Evolutionary conservation across 139 green algal genomes (phyloP).

Genomic region (Nannochloris sp.): DNA sequence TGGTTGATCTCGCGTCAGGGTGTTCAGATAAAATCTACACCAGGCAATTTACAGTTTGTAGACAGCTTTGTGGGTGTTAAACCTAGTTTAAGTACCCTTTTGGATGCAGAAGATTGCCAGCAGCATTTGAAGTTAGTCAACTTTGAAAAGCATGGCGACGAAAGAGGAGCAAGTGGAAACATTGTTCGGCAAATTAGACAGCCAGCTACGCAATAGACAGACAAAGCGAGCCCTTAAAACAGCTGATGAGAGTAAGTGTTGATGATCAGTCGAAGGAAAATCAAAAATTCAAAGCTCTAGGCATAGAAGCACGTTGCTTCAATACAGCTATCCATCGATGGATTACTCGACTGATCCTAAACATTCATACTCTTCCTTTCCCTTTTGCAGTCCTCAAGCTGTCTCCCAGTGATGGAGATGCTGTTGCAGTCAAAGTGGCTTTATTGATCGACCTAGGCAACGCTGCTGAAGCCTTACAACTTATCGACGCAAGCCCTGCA

Average conservation of each 20-base stretch:
- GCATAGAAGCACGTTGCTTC: not conserved
- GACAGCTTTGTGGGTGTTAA: too few species aligned
- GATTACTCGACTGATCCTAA: too few species aligned
- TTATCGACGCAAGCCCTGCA: constrained; percentile 14
- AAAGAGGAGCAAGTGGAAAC: constrained; percentile 24
- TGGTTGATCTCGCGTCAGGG: too few species aligned
- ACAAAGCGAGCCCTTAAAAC: constrained; percentile 55
- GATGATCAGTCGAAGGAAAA: not conserved
- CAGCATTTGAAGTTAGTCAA: not conserved
- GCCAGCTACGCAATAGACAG: constrained; percentile 39
- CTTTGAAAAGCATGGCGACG: not conserved
- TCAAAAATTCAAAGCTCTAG: not conserved
- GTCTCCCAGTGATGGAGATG: constrained; percentile 56
- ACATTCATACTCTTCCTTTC: not conserved
- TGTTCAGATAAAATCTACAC: too few species aligned
- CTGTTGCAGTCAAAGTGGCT: constrained; percentile 50
- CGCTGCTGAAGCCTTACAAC: constrained; percentile 47
- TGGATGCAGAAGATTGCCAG: not conserved
- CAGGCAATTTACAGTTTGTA: too few species aligned
- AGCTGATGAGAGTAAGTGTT: constrained; percentile 51
- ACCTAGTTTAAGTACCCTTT: too few species aligned
- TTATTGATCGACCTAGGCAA: constrained; percentile 51
- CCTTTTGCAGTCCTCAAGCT: constrained; percentile 59
- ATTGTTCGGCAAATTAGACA: constrained; percentile 46
- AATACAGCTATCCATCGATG: too few species aligned